phyloP scores from a whole-genome alignment of 495 filamentous ascomycete species.

The Venustampulla echinocandica region DNA sequence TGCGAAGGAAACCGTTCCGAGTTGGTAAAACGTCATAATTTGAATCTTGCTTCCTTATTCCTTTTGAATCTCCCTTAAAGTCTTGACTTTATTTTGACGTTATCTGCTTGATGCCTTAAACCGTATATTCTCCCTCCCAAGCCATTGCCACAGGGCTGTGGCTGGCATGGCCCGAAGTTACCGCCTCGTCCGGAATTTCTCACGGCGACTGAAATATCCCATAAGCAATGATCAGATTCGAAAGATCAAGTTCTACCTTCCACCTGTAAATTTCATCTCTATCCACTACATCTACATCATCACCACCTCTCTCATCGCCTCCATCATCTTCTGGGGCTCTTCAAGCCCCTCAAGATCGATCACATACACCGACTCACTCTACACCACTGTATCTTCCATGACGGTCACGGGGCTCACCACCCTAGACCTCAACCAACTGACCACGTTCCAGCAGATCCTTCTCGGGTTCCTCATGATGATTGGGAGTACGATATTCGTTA shows the following conservation, averaged over 20 bases:
- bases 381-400: slow-evolving; percentile 71
- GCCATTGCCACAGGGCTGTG: too few relatives aligned
- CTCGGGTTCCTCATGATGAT: slow-evolving; percentile 66
- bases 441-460: slow-evolving; percentile 68
- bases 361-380: slow-evolving; percentile 66
- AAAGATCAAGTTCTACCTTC: slow-evolving; percentile 24
- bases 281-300: slow-evolving; percentile 76
- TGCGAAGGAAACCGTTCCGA: too few relatives aligned
- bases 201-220: too few relatives aligned
- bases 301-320: slow-evolving; percentile 50
- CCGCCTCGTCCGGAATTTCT: too few relatives aligned
- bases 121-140: too few relatives aligned
- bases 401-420: slow-evolving; percentile 63
- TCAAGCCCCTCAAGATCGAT: slow-evolving; percentile 54
- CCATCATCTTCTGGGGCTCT: slow-evolving; percentile 64
- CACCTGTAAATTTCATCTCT: slow-evolving; percentile 68
- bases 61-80: too few relatives aligned
- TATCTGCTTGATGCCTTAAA: too few relatives aligned
- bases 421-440: slow-evolving; percentile 57
- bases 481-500: slow-evolving; percentile 62
- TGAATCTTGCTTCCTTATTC: too few relatives aligned
- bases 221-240: too few relatives aligned
- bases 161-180: too few relatives aligned
- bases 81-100: too few relatives aligned
- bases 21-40: too few relatives aligned